A percentile compares a stretch with the other conserved stretches of the same genome.
Conservation (phyloP, 495 filamentous ascomycete species). For the Pseudevernia furfuracea region DNA sequence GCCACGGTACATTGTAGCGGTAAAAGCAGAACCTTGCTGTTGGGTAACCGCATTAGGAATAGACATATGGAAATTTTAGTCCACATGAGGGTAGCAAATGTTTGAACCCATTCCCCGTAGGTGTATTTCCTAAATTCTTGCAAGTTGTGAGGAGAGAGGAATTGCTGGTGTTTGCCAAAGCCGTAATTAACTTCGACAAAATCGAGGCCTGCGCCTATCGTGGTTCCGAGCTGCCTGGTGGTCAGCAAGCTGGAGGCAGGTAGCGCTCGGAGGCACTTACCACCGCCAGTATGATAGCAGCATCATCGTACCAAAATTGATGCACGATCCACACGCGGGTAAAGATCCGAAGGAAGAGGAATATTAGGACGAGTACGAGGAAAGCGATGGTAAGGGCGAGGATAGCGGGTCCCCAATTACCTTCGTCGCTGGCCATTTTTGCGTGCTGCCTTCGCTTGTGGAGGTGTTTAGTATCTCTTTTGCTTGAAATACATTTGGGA, state of each 20-base stretch:
- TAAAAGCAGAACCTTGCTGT: constrained; percentile 13
- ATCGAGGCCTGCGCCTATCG: constrained; percentile 23
- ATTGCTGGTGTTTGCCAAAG: constrained; percentile 24
- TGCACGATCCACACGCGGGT: constrained; percentile 24
- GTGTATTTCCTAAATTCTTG: constrained; percentile 25
- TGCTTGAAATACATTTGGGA: background rate
- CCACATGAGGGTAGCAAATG: constrained; percentile 27
- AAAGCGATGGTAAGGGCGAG: constrained; percentile 19
- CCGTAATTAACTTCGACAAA: constrained; percentile 24
- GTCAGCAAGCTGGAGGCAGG: background rate
- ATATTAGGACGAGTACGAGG: constrained; percentile 21
- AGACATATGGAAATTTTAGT: constrained; percentile 27
- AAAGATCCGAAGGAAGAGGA: constrained; percentile 21
- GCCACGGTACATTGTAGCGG: constrained; percentile 21
- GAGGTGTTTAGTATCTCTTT: background rate
- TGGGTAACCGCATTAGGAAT: constrained; percentile 23
- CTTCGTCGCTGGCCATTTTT: constrained; percentile 8
- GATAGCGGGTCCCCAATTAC: constrained; percentile 24
- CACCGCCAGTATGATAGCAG: constrained; percentile 24
- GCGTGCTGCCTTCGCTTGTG: background rate
- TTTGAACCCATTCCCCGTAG: constrained; percentile 27
- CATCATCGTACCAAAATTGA: constrained; percentile 25
- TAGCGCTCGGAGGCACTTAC: constrained; percentile 10
- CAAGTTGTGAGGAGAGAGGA: constrained; percentile 13
- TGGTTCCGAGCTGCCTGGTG: constrained; percentile 20